Base-by-base conservation (phyloP, 23 red algal species). In the Gracilaria vermiculophylla region DNA sequence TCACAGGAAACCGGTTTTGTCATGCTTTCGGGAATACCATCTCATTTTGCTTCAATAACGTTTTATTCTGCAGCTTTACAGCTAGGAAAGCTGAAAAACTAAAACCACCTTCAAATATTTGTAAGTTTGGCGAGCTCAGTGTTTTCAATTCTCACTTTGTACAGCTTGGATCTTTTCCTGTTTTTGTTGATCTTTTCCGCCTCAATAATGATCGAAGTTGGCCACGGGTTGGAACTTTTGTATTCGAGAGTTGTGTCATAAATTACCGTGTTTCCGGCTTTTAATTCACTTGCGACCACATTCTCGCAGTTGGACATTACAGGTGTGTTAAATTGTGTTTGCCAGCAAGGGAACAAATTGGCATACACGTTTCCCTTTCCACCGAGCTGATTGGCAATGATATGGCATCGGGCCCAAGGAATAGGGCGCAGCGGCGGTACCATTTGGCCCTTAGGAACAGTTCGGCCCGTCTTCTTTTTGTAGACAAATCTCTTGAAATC, bases 71-170 rank as follows among this genome's bases (percentile, higher is more conserved):
- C n/a, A n/a, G n/a, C n/a, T n/a, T n/a, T n/a, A n/a, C n/a, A n/a
- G n/a, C n/a, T n/a, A n/a, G n/a, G n/a, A n/a, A n/a, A n/a, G n/a
- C n/a, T n/a, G n/a, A n/a, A n/a, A n/a, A n/a, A n/a, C n/a, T n/a
- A n/a, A n/a, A n/a, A n/a, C n/a, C n/a, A n/a, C n/a, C n/a, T n/a
- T 69, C 37, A 73, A 25, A 73, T 48, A 36, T 73, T 73, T 11
- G 67, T 73, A 2, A 73, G 37, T n/a, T 73, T 73, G 5, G 67
- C 67, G 1, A 0, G 11, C 6, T 47, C 20, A 5, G 67, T 73
- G 37, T 73, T 73, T 40, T 73, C 67, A 48, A 73, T 73, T 48
- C 40, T 47, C 39, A 73, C 67, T 20, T 73, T 73, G 42, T 73
- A 73, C 36, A 73, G n/a, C 52, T 54, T 54, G 12, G 52, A 54